These are phyloP conservation scores for Teratosphaeria destructans DNA, from an alignment of 2,329 filamentous ascomycete genomes.

Conservation along the genomic window DNA sequence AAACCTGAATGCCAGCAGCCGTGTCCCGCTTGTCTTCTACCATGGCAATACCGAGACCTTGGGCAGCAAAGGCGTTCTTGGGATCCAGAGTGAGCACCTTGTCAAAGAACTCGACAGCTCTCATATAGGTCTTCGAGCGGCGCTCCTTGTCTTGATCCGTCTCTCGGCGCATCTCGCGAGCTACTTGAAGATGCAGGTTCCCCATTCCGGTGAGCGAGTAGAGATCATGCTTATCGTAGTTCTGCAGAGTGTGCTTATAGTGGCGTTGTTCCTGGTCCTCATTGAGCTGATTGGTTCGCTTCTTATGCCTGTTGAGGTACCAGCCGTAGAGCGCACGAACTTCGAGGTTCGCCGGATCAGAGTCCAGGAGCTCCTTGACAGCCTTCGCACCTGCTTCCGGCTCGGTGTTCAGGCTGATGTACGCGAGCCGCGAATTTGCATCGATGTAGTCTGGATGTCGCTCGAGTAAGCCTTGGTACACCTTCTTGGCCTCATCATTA, in stretches of 20 bases:
- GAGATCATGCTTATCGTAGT: conserved; percentile 94
- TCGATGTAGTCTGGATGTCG: conserved; percentile 87
- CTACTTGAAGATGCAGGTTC: conserved; percentile 78
- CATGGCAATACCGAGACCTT: conserved; percentile 88
- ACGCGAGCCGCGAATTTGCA: conserved; percentile 76
- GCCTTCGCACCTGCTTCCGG: conserved; percentile 78
- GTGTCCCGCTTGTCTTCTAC: conserved; percentile 91
- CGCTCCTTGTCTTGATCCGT: conserved; percentile 86
- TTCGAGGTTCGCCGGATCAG: conserved; percentile 75
- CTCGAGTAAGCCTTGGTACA: conserved; percentile 76
- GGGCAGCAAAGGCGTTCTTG: conserved; percentile 90
- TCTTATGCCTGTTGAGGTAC: conserved; percentile 86
- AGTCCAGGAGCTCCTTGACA: conserved; percentile 75
- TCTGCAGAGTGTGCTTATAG: conserved; percentile 90
- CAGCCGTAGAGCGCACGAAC: conserved; percentile 89
- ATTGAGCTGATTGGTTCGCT: conserved; percentile 65
- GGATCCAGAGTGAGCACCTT: conserved; percentile 92
- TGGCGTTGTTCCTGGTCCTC: conserved; percentile 89
- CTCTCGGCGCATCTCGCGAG: conserved; percentile 87
- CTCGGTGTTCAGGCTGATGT: conserved; percentile 72
- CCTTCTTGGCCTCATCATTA: conserved; percentile 70
- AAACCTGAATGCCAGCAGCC: conserved; percentile 70
- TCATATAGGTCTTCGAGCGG: conserved; percentile 73
- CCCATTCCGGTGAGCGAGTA: conserved; percentile 96
- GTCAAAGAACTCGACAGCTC: conserved; percentile 96